Percentiles rank a stretch among this genome's conserved stretches.
phyloP scores from a whole-genome alignment of 371 early-diverging fungal genomes.

The Basidiobolus meristosporus region DNA sequence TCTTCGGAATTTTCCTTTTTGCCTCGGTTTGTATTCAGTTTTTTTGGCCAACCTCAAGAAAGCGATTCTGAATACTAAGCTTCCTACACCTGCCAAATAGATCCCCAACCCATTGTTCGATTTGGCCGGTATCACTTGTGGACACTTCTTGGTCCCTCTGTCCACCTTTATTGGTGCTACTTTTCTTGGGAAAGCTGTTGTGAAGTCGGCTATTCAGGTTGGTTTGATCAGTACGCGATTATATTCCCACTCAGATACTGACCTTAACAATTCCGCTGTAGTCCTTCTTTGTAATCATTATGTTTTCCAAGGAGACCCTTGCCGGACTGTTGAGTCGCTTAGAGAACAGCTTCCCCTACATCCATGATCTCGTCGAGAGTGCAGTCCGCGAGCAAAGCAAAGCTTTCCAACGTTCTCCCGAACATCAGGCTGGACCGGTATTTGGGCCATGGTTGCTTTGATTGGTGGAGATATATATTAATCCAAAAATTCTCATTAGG shows the following conservation, averaged over 20 bases:
- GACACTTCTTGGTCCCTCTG: conserved; percentile 74
- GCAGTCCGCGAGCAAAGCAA: conserved; percentile 23
- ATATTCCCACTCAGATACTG: background rate
- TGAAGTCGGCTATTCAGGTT: conserved; percentile 71
- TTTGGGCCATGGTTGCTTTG: too few species aligned
- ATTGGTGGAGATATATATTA: too few species aligned
- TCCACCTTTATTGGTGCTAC: conserved; percentile 86
- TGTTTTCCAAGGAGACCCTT: conserved; percentile 48
- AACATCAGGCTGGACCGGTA: too few species aligned
- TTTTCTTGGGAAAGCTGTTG: conserved; percentile 72
- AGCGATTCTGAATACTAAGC: background rate
- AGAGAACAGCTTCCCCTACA: conserved; percentile 16
- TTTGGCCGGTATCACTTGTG: conserved; percentile 84
- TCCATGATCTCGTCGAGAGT: conserved; percentile 20
- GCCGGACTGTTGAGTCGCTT: conserved; percentile 23
- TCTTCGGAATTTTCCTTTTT: conserved; percentile 72
- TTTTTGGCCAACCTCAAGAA: background rate
- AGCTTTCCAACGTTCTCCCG: too few species aligned
- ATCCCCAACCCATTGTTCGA: conserved; percentile 93
- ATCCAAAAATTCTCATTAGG: too few species aligned
- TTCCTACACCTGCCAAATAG: conserved; percentile 9
- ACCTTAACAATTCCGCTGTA: background rate
- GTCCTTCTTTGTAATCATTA: conserved; percentile 20
- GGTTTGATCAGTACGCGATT: background rate
- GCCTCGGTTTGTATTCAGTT: conserved; percentile 39